Percentiles rank a stretch among this genome's conserved stretches.
These are phyloP conservation scores for Raddia distichophylla DNA, from an alignment of 176 grass and related monocot genomes.

Conservation along the genomic window DNA sequence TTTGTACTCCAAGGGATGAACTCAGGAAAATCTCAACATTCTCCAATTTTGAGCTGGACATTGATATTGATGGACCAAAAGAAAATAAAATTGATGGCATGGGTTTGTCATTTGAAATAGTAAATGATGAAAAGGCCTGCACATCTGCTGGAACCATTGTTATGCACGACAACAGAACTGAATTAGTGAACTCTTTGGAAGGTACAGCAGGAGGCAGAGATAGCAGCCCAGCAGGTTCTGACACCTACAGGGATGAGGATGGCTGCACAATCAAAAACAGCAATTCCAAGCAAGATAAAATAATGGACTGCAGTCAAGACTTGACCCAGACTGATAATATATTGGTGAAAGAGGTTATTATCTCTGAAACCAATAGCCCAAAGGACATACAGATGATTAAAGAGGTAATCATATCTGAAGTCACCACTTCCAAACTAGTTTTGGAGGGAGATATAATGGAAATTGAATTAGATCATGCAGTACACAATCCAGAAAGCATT, in stretches of 20 bases:
- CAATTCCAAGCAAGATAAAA: conserved; percentile 36
- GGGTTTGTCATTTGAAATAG: conserved; percentile 43
- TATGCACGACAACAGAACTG: background rate
- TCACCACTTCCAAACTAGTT: conserved; percentile 47
- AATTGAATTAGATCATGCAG: conserved; percentile 35
- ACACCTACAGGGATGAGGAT: conserved; percentile 32
- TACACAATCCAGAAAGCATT: conserved; percentile 37
- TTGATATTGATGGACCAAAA: conserved; percentile 11
- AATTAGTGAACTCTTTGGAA: conserved; percentile 27
- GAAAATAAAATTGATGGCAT: conserved; percentile 40
- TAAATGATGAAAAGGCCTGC: conserved; percentile 31
- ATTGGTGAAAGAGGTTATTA: conserved; percentile 55
- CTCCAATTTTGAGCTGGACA: conserved; percentile 48
- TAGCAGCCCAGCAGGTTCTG: background rate
- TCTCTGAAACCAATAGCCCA: conserved; percentile 51
- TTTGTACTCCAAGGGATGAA: conserved; percentile 49
- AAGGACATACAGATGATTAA: conserved; percentile 56
- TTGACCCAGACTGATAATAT: conserved; percentile 42
- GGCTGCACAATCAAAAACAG: conserved; percentile 17
- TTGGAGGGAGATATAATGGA: conserved; percentile 21
- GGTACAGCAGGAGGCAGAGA: conserved; percentile 26
- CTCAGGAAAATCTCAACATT: conserved; percentile 43
- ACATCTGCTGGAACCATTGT: conserved; percentile 29
- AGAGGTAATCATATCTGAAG: conserved; percentile 60
- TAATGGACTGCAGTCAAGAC: background rate